phyloP scores from a whole-genome alignment of 1,284 basidiomycete species.

The Porodaedalea pini region DNA sequence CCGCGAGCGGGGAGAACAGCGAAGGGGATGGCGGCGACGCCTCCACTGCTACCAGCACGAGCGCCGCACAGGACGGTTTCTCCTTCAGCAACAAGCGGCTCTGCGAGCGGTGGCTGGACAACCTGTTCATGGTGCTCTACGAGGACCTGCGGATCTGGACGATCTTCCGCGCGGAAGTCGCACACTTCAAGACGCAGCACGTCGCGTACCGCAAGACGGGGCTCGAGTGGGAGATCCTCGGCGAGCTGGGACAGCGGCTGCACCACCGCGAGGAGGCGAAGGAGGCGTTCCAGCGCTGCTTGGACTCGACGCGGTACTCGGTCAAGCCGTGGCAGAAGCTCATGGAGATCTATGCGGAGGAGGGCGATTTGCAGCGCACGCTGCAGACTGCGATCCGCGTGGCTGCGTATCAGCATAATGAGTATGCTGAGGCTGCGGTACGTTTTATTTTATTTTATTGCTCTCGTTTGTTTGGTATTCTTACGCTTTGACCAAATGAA shows the following conservation, averaged over 20 bases:
- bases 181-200: constrained; percentile 97
- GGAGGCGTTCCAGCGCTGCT: constrained; percentile 93
- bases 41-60: constrained; percentile 20
- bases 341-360: constrained; percentile 92
- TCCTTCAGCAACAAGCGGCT: constrained; percentile 96
- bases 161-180: constrained; percentile 98
- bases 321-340: constrained; percentile 90
- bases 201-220: constrained; percentile 96
- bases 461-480: constrained; percentile 3
- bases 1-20: constrained; percentile 46
- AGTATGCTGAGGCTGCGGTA: constrained; percentile 82
- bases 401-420: constrained; percentile 86
- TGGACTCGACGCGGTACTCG: constrained; percentile 84
- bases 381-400: constrained; percentile 91
- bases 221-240: constrained; percentile 97
- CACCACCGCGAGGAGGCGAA: constrained; percentile 98
- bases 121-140: constrained; percentile 97
- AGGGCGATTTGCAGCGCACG: constrained; percentile 86
- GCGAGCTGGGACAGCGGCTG: constrained; percentile 86
- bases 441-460: constrained; percentile 29
- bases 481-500: constrained; percentile 6
- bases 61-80: constrained; percentile 57
- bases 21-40: constrained; percentile 31
- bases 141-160: constrained; percentile 99
- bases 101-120: constrained; percentile 98